Percentiles rank a stretch among this genome's conserved stretches.
Evolutionary conservation across 305 asterid species (phyloP).

Genomic region (Fraxinus platypoda): DNA sequence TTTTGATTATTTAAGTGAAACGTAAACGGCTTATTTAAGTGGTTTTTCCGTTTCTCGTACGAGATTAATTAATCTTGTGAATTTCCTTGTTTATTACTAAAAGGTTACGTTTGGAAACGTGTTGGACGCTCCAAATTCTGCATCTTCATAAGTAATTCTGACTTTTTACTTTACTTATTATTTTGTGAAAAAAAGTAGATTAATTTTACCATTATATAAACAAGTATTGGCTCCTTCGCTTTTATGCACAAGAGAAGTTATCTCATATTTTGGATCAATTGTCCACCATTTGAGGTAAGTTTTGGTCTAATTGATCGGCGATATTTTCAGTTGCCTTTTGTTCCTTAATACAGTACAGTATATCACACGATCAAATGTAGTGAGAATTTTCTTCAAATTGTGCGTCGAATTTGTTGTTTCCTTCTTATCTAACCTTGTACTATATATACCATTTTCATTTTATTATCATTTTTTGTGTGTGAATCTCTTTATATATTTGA

Average conservation of each 20-base stretch:
- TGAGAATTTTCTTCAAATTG: neutral
- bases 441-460: too few species aligned
- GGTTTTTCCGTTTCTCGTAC: neutral
- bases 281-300: slow-evolving; percentile 2
- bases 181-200: slow-evolving; percentile 21
- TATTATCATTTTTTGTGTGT: neutral
- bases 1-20: neutral
- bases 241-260: neutral
- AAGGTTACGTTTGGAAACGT: slow-evolving; percentile 29
- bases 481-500: neutral
- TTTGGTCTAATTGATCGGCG: neutral
- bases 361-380: neutral
- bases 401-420: neutral
- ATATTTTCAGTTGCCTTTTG: neutral
- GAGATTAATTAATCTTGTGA: neutral
- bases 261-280: neutral
- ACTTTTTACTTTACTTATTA: slow-evolving; percentile 43
- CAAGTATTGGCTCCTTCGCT: slow-evolving; percentile 8
- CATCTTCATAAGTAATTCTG: slow-evolving; percentile 15
- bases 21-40: neutral
- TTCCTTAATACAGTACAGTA: neutral
- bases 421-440: neutral
- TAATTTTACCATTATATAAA: slow-evolving; percentile 24
- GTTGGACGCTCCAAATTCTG: slow-evolving; percentile 28
- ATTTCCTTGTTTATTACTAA: slow-evolving; percentile 14